phyloP scores from a whole-genome alignment of 2,329 filamentous ascomycete genomes.

The Epichloe elymi region DNA sequence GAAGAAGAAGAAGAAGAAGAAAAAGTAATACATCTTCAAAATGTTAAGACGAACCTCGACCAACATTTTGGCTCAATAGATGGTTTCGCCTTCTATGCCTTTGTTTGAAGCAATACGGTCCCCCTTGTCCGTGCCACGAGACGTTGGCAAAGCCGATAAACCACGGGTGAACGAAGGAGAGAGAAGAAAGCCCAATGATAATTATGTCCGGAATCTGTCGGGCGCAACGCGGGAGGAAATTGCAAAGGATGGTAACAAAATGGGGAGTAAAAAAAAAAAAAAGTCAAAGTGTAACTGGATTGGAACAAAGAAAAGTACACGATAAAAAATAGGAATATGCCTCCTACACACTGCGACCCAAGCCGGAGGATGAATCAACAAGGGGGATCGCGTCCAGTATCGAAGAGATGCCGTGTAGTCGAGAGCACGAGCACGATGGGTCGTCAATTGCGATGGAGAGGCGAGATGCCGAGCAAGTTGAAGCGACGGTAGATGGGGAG shows the following conservation, averaged over 20 bases:
- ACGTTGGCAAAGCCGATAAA: background rate
- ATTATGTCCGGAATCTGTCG: background rate
- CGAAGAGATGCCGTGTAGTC: background rate
- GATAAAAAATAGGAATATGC: background rate
- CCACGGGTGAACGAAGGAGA: background rate
- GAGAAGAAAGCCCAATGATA: background rate
- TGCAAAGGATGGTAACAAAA: background rate
- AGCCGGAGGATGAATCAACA: background rate
- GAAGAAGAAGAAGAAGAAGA: background rate
- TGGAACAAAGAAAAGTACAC: background rate
- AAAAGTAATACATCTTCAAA: background rate
- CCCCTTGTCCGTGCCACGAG: conserved; percentile 6
- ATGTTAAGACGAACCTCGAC: conserved; percentile 20
- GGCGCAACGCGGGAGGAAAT: background rate
- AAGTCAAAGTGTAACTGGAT: background rate
- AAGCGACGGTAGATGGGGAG: conserved; percentile 2
- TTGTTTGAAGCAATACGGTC: conserved; percentile 6
- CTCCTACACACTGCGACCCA: conserved; percentile 2
- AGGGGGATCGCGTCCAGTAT: background rate
- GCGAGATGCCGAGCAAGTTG: conserved; percentile 3
- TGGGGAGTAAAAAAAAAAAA: background rate
- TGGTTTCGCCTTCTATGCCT: conserved; percentile 9
- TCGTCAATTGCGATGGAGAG: conserved; percentile 5
- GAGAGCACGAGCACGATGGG: background rate
- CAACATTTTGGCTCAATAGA: conserved; percentile 17